Conservation (phyloP, 768 basidiomycete genomes). For the Kwoniella dendrophila region DNA sequence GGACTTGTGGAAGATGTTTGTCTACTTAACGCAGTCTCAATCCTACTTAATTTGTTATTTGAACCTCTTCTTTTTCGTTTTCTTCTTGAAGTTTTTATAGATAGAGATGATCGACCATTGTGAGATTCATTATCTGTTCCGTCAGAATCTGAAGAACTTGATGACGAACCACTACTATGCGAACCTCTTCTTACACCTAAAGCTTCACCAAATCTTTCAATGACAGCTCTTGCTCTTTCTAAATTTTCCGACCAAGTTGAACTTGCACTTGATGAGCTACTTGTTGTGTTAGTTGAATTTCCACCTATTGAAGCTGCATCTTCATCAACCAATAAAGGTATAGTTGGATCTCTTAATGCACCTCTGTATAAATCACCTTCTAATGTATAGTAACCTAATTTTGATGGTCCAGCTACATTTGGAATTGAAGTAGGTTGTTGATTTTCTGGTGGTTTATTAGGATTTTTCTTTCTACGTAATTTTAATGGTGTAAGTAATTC, state of each 20-base stretch:
- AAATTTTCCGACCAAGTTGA: conserved; percentile 45
- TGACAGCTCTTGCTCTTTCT: conserved; percentile 48
- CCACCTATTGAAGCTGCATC: conserved; percentile 41
- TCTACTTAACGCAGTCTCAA: conserved; percentile 24
- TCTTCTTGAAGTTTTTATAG: conserved; percentile 17
- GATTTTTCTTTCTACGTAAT: conserved; percentile 34
- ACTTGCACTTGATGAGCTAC: conserved; percentile 35
- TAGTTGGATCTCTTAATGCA: conserved; percentile 36
- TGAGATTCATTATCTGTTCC: conserved; percentile 15
- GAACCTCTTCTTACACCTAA: conserved; percentile 50
- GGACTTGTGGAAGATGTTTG: conserved; percentile 14
- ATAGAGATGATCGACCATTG: conserved; percentile 11
- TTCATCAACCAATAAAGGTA: conserved; percentile 32
- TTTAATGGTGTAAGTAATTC: conserved; percentile 49
- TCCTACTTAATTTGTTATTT: conserved; percentile 33
- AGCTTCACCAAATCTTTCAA: conserved; percentile 47
- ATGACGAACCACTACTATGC: conserved; percentile 29
- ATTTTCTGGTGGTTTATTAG: conserved; percentile 5
- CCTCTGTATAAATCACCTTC: conserved; percentile 48
- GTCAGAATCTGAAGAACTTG: conserved; percentile 24
- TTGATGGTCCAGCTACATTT: conserved; percentile 36
- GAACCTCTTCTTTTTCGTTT: conserved; percentile 23
- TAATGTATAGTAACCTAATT: conserved; percentile 38
- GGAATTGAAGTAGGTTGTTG: conserved; percentile 23
- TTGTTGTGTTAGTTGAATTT: no score